Conservation (phyloP, 768 basidiomycete genomes). For the Podaxis sp. region DNA sequence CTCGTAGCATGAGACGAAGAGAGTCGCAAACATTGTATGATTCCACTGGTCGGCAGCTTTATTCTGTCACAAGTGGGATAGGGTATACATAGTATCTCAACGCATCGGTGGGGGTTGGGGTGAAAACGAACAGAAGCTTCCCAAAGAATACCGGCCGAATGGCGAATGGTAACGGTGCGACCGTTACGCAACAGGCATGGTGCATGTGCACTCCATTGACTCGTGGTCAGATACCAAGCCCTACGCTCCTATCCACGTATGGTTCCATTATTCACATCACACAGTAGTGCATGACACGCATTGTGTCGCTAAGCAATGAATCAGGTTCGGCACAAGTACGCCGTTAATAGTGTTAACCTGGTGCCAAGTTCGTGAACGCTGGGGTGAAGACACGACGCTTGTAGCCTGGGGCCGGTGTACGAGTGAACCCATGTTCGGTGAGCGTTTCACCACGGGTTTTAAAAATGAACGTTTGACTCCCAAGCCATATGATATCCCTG, state of each 20-base stretch:
- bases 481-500: background rate
- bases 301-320: background rate
- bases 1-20: background rate
- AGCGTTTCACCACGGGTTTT: background rate
- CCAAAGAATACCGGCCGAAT: background rate
- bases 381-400: background rate
- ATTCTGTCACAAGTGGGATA: background rate
- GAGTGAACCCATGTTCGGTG: background rate
- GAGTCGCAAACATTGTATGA: too few relatives aligned
- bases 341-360: background rate
- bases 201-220: constrained; percentile 3
- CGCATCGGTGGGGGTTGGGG: background rate
- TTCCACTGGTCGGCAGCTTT: background rate
- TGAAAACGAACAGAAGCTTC: background rate
- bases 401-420: background rate
- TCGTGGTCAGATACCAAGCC: background rate
- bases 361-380: background rate
- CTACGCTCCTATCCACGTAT: background rate
- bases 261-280: background rate
- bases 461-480: background rate
- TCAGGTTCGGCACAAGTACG: background rate
- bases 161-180: background rate
- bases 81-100: background rate
- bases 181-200: background rate
- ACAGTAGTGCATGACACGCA: background rate